Conservation (phyloP, 352 stramenopile species). For the Phytophthora sojae region DNA sequence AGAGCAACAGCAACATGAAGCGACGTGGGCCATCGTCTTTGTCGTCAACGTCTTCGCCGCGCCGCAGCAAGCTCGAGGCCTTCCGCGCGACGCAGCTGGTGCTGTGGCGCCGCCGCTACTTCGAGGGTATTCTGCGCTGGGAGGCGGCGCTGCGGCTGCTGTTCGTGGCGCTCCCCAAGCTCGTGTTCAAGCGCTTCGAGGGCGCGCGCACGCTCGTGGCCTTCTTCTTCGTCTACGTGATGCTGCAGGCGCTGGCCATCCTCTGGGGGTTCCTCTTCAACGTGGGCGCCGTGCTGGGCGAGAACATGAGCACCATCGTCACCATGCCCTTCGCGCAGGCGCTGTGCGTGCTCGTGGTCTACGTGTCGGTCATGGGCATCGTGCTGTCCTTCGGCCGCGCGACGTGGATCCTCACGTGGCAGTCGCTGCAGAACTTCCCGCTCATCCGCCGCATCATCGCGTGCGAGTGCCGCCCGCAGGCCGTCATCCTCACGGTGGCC, state of each 20-base stretch:
- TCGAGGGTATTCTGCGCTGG: conserved; percentile 76
- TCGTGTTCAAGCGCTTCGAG: conserved; percentile 60
- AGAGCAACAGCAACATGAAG: too few relatives aligned
- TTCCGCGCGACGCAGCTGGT: conserved; percentile 39
- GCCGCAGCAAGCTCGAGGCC: conserved; percentile 16
- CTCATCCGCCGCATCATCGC: conserved; percentile 88
- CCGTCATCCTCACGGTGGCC: conserved; percentile 77
- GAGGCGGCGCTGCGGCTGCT: conserved; percentile 62
- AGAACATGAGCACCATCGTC: conserved; percentile 89
- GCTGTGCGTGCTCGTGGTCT: conserved; percentile 81
- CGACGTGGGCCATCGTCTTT: not conserved
- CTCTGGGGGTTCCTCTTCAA: conserved; percentile 90
- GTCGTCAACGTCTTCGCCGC: not conserved
- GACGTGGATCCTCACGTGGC: conserved; percentile 91
- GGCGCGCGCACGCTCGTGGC: conserved; percentile 65
- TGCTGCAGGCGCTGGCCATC: conserved; percentile 86
- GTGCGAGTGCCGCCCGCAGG: conserved; percentile 77
- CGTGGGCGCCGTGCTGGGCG: conserved; percentile 81
- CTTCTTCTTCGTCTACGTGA: conserved; percentile 89
- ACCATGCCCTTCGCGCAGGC: conserved; percentile 82
- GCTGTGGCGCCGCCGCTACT: conserved; percentile 62
- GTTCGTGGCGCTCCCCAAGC: conserved; percentile 64
- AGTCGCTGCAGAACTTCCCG: conserved; percentile 88
- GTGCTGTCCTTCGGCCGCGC: conserved; percentile 84
- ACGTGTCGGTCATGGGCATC: conserved; percentile 87